These are phyloP conservation scores for Neurospora sp. DNA, from an alignment of 495 filamentous ascomycete genomes.

Conservation along the genomic window DNA sequence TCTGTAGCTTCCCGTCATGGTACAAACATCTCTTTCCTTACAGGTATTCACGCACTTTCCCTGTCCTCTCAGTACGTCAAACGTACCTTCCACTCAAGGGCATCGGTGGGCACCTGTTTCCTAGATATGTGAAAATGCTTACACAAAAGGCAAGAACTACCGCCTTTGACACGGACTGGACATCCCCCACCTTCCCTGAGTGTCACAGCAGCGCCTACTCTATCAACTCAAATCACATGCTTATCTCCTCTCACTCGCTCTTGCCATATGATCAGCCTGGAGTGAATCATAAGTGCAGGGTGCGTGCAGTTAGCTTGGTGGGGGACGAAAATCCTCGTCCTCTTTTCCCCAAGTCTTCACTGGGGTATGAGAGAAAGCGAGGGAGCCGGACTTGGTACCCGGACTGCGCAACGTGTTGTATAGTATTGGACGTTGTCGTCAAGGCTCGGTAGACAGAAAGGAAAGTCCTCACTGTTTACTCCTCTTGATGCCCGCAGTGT, in stretches of 20 bases:
- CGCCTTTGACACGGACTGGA: neutral
- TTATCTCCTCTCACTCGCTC: neutral
- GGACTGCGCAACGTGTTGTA: neutral
- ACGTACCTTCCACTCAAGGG: neutral
- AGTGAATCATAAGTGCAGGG: neutral
- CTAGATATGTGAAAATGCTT: neutral
- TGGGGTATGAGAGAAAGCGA: neutral
- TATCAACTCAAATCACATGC: neutral
- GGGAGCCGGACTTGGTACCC: neutral
- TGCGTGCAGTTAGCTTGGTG: neutral
- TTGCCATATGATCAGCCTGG: neutral
- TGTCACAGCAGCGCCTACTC: neutral
- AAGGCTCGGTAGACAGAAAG: neutral
- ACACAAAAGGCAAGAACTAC: neutral
- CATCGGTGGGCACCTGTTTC: neutral
- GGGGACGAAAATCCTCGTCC: neutral
- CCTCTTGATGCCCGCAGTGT: neutral
- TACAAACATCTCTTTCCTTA: neutral
- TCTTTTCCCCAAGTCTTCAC: neutral
- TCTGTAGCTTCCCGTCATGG: neutral
- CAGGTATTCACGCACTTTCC: neutral
- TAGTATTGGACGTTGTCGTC: neutral
- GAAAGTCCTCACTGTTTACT: neutral
- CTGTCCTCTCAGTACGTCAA: neutral
- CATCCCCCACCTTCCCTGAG: neutral